A percentile compares a stretch with the other conserved stretches of the same genome.
Conservation (phyloP, 495 filamentous ascomycete genomes). For the Aspergillus indologenus region DNA sequence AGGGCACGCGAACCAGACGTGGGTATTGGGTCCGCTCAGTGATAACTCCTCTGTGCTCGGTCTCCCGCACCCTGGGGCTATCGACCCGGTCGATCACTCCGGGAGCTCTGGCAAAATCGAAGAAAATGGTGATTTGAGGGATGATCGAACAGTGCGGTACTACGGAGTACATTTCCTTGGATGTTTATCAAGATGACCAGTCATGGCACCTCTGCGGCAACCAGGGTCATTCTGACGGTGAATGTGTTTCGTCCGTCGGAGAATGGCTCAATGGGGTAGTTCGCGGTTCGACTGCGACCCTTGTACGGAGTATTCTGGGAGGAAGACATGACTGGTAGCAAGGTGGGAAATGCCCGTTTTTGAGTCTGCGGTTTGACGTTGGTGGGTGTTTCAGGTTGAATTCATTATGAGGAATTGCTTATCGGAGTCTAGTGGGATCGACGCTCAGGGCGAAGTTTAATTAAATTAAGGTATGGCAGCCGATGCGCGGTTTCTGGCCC, state of each 20-base stretch:
- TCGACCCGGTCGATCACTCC: background rate
- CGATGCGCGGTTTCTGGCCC: no score
- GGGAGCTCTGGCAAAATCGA: no score
- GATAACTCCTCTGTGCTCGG: background rate
- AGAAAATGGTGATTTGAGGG: no score
- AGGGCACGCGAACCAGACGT: no score
- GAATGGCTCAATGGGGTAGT: background rate
- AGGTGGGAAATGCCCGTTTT: background rate
- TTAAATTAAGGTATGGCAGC: background rate
- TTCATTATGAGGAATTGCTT: background rate
- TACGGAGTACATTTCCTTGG: no score
- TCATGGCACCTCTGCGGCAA: background rate
- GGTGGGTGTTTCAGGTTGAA: background rate
- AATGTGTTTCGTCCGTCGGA: background rate
- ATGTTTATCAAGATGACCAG: background rate
- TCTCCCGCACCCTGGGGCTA: background rate
- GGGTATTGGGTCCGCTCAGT: background rate
- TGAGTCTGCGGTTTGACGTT: background rate
- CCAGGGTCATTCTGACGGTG: background rate
- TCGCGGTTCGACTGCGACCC: no score
- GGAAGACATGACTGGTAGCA: background rate
- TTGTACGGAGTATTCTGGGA: background rate
- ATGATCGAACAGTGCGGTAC: no score
- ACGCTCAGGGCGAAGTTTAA: background rate
- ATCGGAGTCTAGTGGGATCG: background rate